Conservation (phyloP, 352 stramenopile genomes). For the Phytophthora fragariae region DNA sequence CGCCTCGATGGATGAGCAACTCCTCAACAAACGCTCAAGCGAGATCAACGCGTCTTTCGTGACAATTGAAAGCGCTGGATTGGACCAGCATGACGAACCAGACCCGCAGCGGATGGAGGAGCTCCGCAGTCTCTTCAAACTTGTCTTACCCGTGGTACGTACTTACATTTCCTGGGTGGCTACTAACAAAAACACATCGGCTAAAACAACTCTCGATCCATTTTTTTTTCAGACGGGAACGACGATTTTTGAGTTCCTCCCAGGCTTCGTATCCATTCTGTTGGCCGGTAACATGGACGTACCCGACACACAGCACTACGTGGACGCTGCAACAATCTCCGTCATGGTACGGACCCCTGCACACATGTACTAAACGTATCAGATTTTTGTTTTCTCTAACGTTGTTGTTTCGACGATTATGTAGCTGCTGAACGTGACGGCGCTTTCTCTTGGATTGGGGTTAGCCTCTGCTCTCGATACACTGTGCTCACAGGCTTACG, state of each 20-base stretch:
- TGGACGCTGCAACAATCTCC: conserved; percentile 60
- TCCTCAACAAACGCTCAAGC: conserved; percentile 8
- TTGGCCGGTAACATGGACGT: conserved; percentile 69
- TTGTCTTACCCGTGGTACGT: conserved; percentile 23
- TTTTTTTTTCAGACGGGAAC: conserved; percentile 14
- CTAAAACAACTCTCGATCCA: no score
- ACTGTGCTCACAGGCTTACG: conserved; percentile 69
- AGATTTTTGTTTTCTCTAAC: neutral
- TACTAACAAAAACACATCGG: no score
- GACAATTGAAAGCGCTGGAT: conserved; percentile 1
- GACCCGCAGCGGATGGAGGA: conserved; percentile 9
- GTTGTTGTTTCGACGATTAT: neutral
- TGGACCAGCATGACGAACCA: conserved; percentile 1
- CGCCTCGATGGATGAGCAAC: conserved; percentile 14
- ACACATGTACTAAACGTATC: no score
- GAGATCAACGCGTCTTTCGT: conserved; percentile 17
- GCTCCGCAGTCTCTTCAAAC: conserved; percentile 9
- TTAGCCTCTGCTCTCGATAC: conserved; percentile 78
- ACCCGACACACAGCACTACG: conserved; percentile 56
- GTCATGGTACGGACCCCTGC: conserved; percentile 42
- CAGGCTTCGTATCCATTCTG: conserved; percentile 49
- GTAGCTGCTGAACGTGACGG: conserved; percentile 69
- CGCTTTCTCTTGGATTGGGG: conserved; percentile 61
- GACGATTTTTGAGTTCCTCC: conserved; percentile 46
- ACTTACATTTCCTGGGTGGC: neutral